Evolutionary conservation across 805 yeast genomes (phyloP).

Genomic region (Suhomyces canberraensis): DNA sequence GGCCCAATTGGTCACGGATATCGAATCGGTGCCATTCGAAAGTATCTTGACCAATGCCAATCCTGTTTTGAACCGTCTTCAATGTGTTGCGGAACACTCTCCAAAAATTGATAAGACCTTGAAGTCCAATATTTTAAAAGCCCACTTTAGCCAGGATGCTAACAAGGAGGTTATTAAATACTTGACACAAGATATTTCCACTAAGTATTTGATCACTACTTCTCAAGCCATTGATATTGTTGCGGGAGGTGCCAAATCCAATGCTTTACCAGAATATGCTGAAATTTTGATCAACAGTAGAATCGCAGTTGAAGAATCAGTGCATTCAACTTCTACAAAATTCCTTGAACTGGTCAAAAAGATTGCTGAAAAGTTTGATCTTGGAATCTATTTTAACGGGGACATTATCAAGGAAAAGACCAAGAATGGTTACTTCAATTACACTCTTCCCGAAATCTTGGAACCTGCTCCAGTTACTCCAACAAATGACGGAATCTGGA

Average conservation of each 20-base stretch:
- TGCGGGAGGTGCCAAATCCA: constrained; percentile 47
- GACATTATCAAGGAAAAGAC: constrained; percentile 21
- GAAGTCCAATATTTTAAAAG: constrained; percentile 35
- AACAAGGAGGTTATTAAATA: constrained; percentile 35
- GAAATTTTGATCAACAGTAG: constrained; percentile 43
- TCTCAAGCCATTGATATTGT: constrained; percentile 49
- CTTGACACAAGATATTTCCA: constrained; percentile 19
- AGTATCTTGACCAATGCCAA: constrained; percentile 39
- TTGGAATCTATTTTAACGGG: constrained; percentile 34
- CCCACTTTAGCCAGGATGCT: constrained; percentile 34
- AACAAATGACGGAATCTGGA: constrained; percentile 29
- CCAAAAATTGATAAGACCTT: constrained; percentile 27
- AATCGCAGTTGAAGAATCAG: constrained; percentile 43
- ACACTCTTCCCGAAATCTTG: constrained; percentile 20
- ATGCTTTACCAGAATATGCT: constrained; percentile 50
- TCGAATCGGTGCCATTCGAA: constrained; percentile 37
- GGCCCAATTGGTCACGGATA: constrained; percentile 35
- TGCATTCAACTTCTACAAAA: constrained; percentile 30
- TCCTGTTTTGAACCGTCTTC: constrained; percentile 42
- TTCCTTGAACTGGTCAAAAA: constrained; percentile 25
- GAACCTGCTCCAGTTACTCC: constrained; percentile 43
- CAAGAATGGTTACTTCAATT: constrained; percentile 30
- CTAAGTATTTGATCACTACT: constrained; percentile 41
- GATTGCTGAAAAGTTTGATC: constrained; percentile 34
- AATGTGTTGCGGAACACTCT: constrained; percentile 47